Conservation (phyloP, 208 protist genomes). For the Herpetomonas samuelpessoai region DNA sequence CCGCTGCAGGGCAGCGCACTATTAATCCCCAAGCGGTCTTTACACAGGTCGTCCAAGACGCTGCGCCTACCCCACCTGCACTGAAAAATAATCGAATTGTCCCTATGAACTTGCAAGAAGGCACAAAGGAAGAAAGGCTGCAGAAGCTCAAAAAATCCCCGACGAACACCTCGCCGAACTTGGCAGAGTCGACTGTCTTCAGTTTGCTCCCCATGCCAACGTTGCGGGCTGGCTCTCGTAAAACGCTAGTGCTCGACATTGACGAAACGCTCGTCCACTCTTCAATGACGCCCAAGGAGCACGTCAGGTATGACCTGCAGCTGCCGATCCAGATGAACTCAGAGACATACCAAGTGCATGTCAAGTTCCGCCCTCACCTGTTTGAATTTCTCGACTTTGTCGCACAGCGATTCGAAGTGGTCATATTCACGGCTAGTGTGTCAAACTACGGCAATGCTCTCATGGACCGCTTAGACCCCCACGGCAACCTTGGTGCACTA, state of each 20-base stretch:
- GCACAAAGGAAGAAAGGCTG: slow-evolving; percentile 26
- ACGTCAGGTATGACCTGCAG: slow-evolving; percentile 36
- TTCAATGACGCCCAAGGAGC: slow-evolving; percentile 21
- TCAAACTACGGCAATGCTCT: slow-evolving; percentile 42
- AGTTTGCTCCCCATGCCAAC: slow-evolving; percentile 31
- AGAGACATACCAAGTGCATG: slow-evolving; percentile 29
- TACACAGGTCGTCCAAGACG: slow-evolving; percentile 18
- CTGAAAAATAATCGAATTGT: slow-evolving; percentile 18
- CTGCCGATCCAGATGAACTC: slow-evolving; percentile 24
- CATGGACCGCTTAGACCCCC: slow-evolving; percentile 44
- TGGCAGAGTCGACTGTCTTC: slow-evolving; percentile 18
- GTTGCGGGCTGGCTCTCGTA: slow-evolving; percentile 6
- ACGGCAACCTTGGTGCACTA: slow-evolving; percentile 35
- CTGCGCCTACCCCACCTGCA: slow-evolving; percentile 2
- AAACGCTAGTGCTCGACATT: slow-evolving; percentile 51
- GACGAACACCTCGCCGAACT: slow-evolving; percentile 25
- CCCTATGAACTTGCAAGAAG: slow-evolving; percentile 32
- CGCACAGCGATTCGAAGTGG: slow-evolving; percentile 41
- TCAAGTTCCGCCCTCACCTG: slow-evolving; percentile 53
- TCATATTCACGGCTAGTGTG: slow-evolving; percentile 66
- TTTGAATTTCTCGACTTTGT: slow-evolving; percentile 53
- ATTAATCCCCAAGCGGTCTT: slow-evolving; percentile 12
- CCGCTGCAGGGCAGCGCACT: background rate
- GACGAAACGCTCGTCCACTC: slow-evolving; percentile 64
- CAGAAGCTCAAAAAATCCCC: slow-evolving; percentile 26